phyloP scores from a whole-genome alignment of 2,329 filamentous ascomycete species.

The Fusarium sp. region DNA sequence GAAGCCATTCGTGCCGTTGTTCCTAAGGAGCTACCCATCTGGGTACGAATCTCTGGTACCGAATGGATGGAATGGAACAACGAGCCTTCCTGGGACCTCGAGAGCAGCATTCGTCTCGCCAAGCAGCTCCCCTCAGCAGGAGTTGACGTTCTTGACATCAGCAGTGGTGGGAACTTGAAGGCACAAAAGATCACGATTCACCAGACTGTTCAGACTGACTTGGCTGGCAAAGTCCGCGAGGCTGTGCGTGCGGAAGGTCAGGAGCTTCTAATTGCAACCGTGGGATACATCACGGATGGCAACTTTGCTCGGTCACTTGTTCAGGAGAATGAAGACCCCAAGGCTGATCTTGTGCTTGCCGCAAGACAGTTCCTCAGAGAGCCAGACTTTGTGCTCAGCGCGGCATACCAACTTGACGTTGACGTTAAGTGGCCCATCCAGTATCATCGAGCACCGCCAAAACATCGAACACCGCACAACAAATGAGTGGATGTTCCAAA shows the following conservation, averaged over 20 bases:
- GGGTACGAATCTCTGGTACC: slow-evolving; percentile 71
- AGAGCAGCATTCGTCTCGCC: slow-evolving; percentile 61
- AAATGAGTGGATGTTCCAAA: neutral
- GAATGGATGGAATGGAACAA: slow-evolving; percentile 69
- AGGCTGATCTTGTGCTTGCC: slow-evolving; percentile 78
- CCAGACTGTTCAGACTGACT: slow-evolving; percentile 79
- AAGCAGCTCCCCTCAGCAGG: slow-evolving; percentile 76
- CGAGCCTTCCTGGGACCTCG: slow-evolving; percentile 73
- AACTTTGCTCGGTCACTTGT: slow-evolving; percentile 72
- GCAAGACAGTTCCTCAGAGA: slow-evolving; percentile 86
- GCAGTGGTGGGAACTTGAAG: slow-evolving; percentile 77
- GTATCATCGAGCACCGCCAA: slow-evolving; percentile 53
- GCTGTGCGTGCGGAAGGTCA: slow-evolving; percentile 65
- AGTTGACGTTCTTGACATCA: slow-evolving; percentile 87
- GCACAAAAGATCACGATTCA: slow-evolving; percentile 70
- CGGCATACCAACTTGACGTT: slow-evolving; percentile 78
- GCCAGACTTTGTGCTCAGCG: slow-evolving; percentile 80
- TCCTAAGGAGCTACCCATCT: slow-evolving; percentile 66
- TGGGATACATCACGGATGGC: slow-evolving; percentile 79
- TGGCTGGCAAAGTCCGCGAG: slow-evolving; percentile 78
- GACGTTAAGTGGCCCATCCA: slow-evolving; percentile 80
- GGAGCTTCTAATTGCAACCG: slow-evolving; percentile 75
- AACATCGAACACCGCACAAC: slow-evolving; percentile 10
- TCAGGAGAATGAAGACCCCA: slow-evolving; percentile 60
- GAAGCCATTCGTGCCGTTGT: slow-evolving; percentile 64